These are phyloP conservation scores for Naematelia encephala DNA, from an alignment of 768 basidiomycete genomes.

Conservation along the genomic window DNA sequence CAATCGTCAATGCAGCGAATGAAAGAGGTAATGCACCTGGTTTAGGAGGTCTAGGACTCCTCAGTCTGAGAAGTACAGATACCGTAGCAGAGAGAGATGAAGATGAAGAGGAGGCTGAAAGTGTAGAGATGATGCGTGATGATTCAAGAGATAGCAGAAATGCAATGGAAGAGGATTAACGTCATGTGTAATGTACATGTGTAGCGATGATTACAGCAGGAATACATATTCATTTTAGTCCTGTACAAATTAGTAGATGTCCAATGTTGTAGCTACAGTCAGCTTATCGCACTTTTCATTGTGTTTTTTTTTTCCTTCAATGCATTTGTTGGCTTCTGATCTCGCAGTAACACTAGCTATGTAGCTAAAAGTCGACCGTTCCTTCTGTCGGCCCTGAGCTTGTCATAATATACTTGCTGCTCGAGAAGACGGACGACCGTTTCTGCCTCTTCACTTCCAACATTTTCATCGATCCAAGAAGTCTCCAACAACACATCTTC, in stretches of 20 bases:
- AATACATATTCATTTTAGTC: background rate
- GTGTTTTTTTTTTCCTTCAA: background rate
- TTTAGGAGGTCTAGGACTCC: conserved; percentile 38
- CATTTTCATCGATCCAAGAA: conserved; percentile 24
- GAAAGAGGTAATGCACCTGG: conserved; percentile 10
- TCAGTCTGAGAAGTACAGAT: conserved; percentile 27
- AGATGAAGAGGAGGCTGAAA: conserved; percentile 10
- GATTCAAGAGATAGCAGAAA: conserved; percentile 20
- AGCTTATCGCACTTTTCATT: background rate
- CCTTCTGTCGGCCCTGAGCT: too few relatives aligned
- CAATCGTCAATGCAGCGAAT: background rate
- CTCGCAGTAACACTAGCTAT: too few relatives aligned
- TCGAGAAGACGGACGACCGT: conserved; percentile 4
- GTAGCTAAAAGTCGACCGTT: too few relatives aligned
- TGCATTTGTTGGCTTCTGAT: too few relatives aligned
- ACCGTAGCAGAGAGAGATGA: conserved; percentile 16
- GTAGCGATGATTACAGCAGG: too few relatives aligned
- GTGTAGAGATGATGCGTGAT: conserved; percentile 24
- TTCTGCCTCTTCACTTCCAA: conserved; percentile 1
- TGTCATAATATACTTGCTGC: background rate
- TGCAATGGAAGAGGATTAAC: conserved; percentile 42
- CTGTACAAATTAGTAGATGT: background rate
- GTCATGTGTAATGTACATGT: too few relatives aligned
- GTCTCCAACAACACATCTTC: conserved; percentile 34
- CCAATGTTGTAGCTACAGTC: background rate